Conservation (phyloP, 2,329 filamentous ascomycete genomes). For the Fusarium sp. region DNA sequence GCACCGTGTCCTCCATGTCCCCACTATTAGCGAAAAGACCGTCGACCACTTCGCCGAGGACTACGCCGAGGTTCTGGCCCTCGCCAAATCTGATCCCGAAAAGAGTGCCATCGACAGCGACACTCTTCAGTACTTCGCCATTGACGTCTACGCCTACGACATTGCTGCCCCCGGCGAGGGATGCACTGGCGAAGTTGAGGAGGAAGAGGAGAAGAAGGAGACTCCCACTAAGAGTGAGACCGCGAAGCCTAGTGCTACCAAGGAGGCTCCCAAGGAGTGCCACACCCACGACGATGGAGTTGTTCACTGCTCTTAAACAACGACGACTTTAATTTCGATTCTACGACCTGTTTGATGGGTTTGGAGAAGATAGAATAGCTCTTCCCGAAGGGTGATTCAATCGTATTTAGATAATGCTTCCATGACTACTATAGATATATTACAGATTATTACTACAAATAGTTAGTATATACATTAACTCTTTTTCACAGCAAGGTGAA, state of each 20-base stretch:
- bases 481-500: no score
- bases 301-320: constrained; percentile 50
- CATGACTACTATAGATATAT: no score
- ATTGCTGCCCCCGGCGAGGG: constrained; percentile 73
- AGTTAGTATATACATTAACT: no score
- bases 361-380: no score
- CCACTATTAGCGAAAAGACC: constrained; percentile 68
- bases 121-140: constrained; percentile 76
- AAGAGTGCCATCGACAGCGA: constrained; percentile 70
- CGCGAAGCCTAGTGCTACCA: constrained; percentile 51
- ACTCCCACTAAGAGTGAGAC: constrained; percentile 33
- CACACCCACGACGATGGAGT: constrained; percentile 60
- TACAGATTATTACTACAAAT: no score
- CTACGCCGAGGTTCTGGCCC: constrained; percentile 66
- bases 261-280: constrained; percentile 52
- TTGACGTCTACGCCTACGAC: constrained; percentile 76
- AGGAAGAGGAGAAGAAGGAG: constrained; percentile 31
- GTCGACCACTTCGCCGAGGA: constrained; percentile 74
- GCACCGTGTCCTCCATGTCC: constrained; percentile 75
- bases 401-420: no score
- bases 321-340: background rate
- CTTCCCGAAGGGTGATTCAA: no score
- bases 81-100: constrained; percentile 63
- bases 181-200: constrained; percentile 63
- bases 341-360: background rate